Base-by-base conservation (phyloP, 2,329 filamentous ascomycete genomes). In the Aureobasidium zeae region DNA sequence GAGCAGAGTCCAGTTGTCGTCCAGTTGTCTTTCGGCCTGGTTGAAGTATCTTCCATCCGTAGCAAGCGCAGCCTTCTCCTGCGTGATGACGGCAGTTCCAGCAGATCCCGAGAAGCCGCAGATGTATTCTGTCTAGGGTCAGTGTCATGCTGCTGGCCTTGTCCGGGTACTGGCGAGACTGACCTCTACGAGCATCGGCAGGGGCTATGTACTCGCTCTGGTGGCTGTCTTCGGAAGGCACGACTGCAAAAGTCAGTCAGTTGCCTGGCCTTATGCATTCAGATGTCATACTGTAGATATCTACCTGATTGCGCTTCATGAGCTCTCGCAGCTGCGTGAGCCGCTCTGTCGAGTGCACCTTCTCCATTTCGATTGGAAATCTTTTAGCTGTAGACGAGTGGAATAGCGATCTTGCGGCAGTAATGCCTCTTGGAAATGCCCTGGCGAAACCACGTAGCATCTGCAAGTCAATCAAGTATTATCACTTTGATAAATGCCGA, bases 21-120 rank as follows among this genome's bases (percentile, higher is more conserved):
- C 91, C 21, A 98, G 76, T 63, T 98, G 86, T 56, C 88, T 85
- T 49, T 79, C 71, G 19, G 91, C 91, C 64, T 98, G 91, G 67
- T 94, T 96, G 73, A 96, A 98, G 66, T 98, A 98, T 52, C 91
- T 81, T 21, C 91, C 91, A 61, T 98, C 91, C 21, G 91, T 98
- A 10, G 91, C 86, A 46, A 98, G 69, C 11, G 86, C 86, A 12
- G 91, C 91, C 63, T 88, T 88, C 39, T 86, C 81, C 37, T 77
- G 74, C 2, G 88, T 91, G 45, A 98, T 74, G 38, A 98, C 81
- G 28, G 88, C 91, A 51, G 86, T 94, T 47, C 91, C 91, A 31
- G 91, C 89, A 8, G 91, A 98, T 44, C 91, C 91, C 47, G 86
- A 86, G 64, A 98, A 98, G 19, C 91, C 89, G 49, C 80, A 88